These are phyloP conservation scores for Silene vulgaris DNA, from an alignment of 179 eudicot species.

Conservation along the genomic window DNA sequence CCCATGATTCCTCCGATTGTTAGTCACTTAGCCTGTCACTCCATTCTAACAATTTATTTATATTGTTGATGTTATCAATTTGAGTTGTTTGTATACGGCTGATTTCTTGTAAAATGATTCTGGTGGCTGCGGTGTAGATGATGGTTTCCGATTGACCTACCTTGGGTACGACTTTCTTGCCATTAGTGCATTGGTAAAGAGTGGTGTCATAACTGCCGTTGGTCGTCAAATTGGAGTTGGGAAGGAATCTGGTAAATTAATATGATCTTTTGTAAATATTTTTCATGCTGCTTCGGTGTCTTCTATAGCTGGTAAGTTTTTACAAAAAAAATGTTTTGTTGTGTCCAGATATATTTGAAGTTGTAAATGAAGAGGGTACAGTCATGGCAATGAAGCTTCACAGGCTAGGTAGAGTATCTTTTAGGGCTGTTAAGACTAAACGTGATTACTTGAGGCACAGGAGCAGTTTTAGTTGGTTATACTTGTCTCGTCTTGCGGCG, in stretches of 20 bases:
- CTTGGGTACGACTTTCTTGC: constrained; percentile 99
- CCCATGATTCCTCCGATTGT: constrained; percentile 92
- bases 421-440: constrained; percentile 93
- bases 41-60: background rate
- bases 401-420: constrained; percentile 85
- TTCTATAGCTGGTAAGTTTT: background rate
- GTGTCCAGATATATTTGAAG: constrained; percentile 79
- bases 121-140: constrained; percentile 41
- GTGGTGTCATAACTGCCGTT: constrained; percentile 71
- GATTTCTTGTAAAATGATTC: background rate
- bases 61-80: background rate
- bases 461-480: constrained; percentile 81
- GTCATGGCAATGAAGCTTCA: constrained; percentile 88
- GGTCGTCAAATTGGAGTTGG: constrained; percentile 99
- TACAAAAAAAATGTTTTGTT: background rate
- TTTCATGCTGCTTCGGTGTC: background rate
- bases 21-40: constrained; percentile 28
- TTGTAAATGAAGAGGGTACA: constrained; percentile 83
- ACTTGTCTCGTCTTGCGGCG: constrained; percentile 91
- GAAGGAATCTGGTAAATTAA: constrained; percentile 73
- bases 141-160: constrained; percentile 88
- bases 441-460: constrained; percentile 94
- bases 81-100: background rate
- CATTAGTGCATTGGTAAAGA: constrained; percentile 77
- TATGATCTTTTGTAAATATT: background rate